Conservation (phyloP, 352 stramenopile species). For the Pythium inflatum region DNA sequence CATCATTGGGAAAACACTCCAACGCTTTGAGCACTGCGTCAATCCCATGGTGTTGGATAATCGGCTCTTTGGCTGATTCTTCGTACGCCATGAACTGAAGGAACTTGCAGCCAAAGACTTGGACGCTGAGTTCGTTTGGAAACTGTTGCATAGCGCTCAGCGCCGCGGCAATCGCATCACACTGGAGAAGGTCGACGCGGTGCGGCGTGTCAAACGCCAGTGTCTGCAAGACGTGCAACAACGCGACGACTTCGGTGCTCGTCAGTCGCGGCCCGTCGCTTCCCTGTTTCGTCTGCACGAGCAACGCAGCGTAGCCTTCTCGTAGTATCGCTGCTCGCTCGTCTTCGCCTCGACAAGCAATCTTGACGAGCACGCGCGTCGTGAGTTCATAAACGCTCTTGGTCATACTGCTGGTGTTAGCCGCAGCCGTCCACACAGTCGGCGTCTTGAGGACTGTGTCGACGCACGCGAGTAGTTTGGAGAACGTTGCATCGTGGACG, state of each 20-base stretch:
- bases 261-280: slow-evolving; percentile 19
- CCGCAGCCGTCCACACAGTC: slow-evolving; percentile 28
- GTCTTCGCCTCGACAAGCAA: slow-evolving; percentile 48
- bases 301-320: slow-evolving; percentile 41
- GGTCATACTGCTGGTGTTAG: background rate
- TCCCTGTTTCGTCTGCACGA: slow-evolving; percentile 37
- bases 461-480: slow-evolving; percentile 46
- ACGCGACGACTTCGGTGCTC: slow-evolving; percentile 22
- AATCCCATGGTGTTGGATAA: slow-evolving; percentile 44
- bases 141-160: slow-evolving; percentile 47
- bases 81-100: slow-evolving; percentile 72
- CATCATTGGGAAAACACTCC: slow-evolving; percentile 38
- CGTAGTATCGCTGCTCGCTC: slow-evolving; percentile 53
- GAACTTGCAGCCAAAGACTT: slow-evolving; percentile 65
- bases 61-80: slow-evolving; percentile 50
- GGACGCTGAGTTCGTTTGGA: slow-evolving; percentile 35
- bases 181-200: slow-evolving; percentile 38
- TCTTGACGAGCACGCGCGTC: slow-evolving; percentile 46
- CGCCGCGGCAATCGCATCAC: slow-evolving; percentile 36
- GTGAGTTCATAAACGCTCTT: slow-evolving; percentile 44
- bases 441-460: slow-evolving; percentile 41
- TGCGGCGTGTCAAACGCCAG: slow-evolving; percentile 50
- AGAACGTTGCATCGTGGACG: slow-evolving; percentile 45
- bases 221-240: slow-evolving; percentile 55
- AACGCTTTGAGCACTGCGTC: slow-evolving; percentile 42